Conservation (phyloP, 1,284 basidiomycete species). For the Gymnopus androsaceus region DNA sequence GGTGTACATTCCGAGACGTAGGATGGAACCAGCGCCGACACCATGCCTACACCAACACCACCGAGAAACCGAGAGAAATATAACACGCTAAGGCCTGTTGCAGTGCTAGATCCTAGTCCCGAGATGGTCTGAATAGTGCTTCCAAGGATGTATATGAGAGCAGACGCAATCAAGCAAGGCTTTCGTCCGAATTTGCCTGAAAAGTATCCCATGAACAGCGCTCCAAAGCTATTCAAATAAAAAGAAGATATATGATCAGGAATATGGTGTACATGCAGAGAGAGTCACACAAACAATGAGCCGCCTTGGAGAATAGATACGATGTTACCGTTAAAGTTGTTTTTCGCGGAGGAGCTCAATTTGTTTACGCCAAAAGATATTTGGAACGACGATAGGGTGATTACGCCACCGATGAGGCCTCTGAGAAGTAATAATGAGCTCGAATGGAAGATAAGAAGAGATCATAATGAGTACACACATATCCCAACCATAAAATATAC, state of each 20-base stretch:
- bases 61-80: slow-evolving; percentile 52
- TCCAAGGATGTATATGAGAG: slow-evolving; percentile 57
- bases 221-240: slow-evolving; percentile 40
- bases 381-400: slow-evolving; percentile 47
- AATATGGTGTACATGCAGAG: background rate
- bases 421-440: slow-evolving; percentile 27
- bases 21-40: slow-evolving; percentile 55
- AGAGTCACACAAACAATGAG: slow-evolving; percentile 50
- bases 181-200: slow-evolving; percentile 48
- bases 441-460: slow-evolving; percentile 16
- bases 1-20: slow-evolving; percentile 63
- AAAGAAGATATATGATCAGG: background rate
- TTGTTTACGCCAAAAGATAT: slow-evolving; percentile 46
- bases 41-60: slow-evolving; percentile 52
- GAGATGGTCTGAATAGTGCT: slow-evolving; percentile 52
- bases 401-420: slow-evolving; percentile 51
- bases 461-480: slow-evolving; percentile 32
- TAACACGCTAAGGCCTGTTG: slow-evolving; percentile 42
- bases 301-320: slow-evolving; percentile 61
- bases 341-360: slow-evolving; percentile 34
- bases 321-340: slow-evolving; percentile 52
- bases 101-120: slow-evolving; percentile 42
- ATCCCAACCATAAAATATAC: slow-evolving; percentile 46
- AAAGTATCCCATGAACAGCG: slow-evolving; percentile 42
- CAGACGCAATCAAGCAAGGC: slow-evolving; percentile 49